Evolutionary conservation across 129 eudicot genomes (phyloP), one percentile per base, ranked within the genome.

Genomic region (Ambrosia artemisiifolia): DNA sequence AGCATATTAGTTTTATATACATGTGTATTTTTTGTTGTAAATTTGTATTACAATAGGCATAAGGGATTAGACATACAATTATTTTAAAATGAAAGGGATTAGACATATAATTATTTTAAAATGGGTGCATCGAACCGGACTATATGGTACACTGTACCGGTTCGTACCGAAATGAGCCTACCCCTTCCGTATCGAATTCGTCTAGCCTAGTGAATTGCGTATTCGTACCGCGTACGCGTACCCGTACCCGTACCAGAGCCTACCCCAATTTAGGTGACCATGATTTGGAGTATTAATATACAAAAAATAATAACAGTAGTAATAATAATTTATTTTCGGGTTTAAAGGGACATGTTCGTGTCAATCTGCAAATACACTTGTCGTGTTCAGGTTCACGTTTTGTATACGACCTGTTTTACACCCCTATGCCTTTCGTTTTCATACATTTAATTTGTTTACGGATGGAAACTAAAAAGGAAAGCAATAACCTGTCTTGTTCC

Each of bases 401-500:
- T 6, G 16, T 3, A 51, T 11, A 6, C 28, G 40, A 66, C 11
- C 7, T 40, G 13, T 33, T 7, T 18, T 5, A 20, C 19, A 40
- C 4, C 11, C 12, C 33, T 11, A 32, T 32, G 28, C n/a, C 60
- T 17, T 42, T 24, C 13, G n/a, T 63, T 53, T 28, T 38, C 24
- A 55, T 65, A 11, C 49, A 69, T 35, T 50, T 48, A 32, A 54
- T 30, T 32, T 55, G 18, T 46, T 17, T 0, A 72, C 4, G 14
- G 42, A 17, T 34, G 38, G 38, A 51, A 72, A 14, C 11, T 11
- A 75, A 20, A 16, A 70, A 49, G 60, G 60, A 61, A 35, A n/a
- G 46, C 11, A 18, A 33, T 19, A 51, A 90, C 97, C 98, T 94
- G 96, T 85, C 96, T 88, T 69, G 96, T 85, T 67, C 98, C 98